Conservation (phyloP, 2,329 filamentous ascomycete species). For the Fusarium nelsonii region DNA sequence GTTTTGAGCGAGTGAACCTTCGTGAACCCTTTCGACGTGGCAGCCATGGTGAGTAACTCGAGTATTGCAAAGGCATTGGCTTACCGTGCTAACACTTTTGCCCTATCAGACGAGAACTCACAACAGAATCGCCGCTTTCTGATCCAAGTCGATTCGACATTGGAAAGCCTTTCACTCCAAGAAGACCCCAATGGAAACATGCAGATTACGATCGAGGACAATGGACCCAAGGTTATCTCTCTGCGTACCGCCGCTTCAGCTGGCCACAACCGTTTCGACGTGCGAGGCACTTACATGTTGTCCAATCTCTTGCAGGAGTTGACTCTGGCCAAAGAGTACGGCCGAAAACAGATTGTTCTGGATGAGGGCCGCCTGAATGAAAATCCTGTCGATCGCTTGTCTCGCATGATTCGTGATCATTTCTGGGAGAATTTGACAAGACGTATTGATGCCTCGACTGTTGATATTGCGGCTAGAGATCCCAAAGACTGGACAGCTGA, state of each 20-base stretch:
- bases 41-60: slow-evolving; percentile 64
- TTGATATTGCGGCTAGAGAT: slow-evolving; percentile 87
- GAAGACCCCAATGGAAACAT: slow-evolving; percentile 96
- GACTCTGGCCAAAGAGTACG: slow-evolving; percentile 90
- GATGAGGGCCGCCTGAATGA: slow-evolving; percentile 93
- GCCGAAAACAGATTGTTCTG: slow-evolving; percentile 88
- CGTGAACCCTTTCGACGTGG: slow-evolving; percentile 69
- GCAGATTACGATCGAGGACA: slow-evolving; percentile 98
- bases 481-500: slow-evolving; percentile 96
- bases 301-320: slow-evolving; percentile 97
- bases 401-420: slow-evolving; percentile 85
- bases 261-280: slow-evolving; percentile 87
- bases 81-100: slow-evolving; percentile 13
- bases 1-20: slow-evolving; percentile 64
- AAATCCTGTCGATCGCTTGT: slow-evolving; percentile 90
- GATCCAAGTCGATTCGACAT: slow-evolving; percentile 85
- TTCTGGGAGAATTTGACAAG: slow-evolving; percentile 95
- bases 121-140: slow-evolving; percentile 80
- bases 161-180: slow-evolving; percentile 81
- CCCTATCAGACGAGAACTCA: slow-evolving; percentile 75
- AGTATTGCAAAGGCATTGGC: background rate
- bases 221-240: slow-evolving; percentile 89
- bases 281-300: slow-evolving; percentile 96
- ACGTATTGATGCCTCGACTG: slow-evolving; percentile 87
- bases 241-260: slow-evolving; percentile 88